Percentiles rank a stretch among this genome's conserved stretches.
Conservation (phyloP, 495 filamentous ascomycete genomes). For the Trichoderma virens region DNA sequence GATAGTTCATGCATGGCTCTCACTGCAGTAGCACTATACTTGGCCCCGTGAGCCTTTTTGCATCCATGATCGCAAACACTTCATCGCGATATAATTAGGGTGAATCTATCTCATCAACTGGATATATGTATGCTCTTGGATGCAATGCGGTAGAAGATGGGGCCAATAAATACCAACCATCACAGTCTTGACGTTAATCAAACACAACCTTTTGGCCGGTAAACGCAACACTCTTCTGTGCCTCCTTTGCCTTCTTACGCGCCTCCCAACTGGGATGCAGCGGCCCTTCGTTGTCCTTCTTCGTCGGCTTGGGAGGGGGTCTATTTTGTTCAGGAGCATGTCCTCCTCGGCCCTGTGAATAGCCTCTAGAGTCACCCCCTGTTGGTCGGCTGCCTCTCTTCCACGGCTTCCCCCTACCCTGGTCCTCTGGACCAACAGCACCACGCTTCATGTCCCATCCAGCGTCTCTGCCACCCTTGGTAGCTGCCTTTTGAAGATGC, state of each 20-base stretch:
- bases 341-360: constrained; percentile 16
- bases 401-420: constrained; percentile 31
- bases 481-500: constrained; percentile 50
- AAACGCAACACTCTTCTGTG: constrained; percentile 53
- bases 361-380: constrained; percentile 8
- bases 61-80: background rate
- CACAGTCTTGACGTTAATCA: constrained; percentile 47
- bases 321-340: constrained; percentile 14
- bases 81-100: background rate
- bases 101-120: background rate
- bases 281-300: constrained; percentile 52
- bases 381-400: constrained; percentile 26
- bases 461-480: constrained; percentile 31
- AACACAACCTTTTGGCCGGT: constrained; percentile 87
- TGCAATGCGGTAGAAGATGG: too few species aligned
- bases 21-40: background rate
- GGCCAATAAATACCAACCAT: background rate
- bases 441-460: constrained; percentile 49
- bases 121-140: background rate
- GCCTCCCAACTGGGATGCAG: constrained; percentile 95
- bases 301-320: constrained; percentile 29
- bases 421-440: constrained; percentile 28
- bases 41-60: background rate
- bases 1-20: too few species aligned
- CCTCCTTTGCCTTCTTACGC: constrained; percentile 75